phyloP scores from a whole-genome alignment of 139 green algal genomes.

The Zygnema circumcarinatum region DNA sequence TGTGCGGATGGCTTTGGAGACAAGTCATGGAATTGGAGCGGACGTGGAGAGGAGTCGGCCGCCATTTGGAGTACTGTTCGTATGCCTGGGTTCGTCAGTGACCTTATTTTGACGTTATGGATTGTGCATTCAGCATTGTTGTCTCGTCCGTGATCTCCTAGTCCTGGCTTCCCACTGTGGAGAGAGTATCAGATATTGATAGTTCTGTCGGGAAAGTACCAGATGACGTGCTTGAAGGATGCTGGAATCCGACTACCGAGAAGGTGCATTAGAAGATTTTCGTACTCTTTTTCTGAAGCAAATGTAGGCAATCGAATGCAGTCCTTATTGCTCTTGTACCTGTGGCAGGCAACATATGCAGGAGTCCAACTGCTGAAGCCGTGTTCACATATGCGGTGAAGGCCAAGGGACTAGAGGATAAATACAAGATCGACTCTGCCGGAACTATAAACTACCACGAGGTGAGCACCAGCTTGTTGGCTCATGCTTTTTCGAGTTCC shows the following conservation, averaged over 20 bases:
- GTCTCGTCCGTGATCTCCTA: background rate
- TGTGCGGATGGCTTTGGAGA: background rate
- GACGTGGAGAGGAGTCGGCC: background rate
- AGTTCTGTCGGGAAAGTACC: no score
- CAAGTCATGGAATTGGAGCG: background rate
- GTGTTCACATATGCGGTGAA: constrained; percentile 87
- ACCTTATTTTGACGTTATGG: no score
- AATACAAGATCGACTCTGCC: constrained; percentile 91
- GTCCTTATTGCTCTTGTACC: background rate
- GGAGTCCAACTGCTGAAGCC: constrained; percentile 89
- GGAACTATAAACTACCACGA: constrained; percentile 75
- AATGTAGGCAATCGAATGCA: background rate
- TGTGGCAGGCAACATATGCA: constrained; percentile 86
- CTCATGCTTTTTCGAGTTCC: constrained; percentile 72
- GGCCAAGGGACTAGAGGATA: constrained; percentile 66
- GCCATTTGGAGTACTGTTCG: background rate
- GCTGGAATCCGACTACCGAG: no score
- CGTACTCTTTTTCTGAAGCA: background rate
- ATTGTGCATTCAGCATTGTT: background rate
- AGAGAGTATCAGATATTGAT: no score
- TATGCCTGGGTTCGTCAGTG: background rate
- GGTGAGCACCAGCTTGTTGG: no score
- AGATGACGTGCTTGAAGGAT: no score
- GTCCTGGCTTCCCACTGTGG: background rate
- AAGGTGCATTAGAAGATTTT: no score